Conservation (phyloP, 2,329 filamentous ascomycete species). For the Sphaerulina musiva region DNA sequence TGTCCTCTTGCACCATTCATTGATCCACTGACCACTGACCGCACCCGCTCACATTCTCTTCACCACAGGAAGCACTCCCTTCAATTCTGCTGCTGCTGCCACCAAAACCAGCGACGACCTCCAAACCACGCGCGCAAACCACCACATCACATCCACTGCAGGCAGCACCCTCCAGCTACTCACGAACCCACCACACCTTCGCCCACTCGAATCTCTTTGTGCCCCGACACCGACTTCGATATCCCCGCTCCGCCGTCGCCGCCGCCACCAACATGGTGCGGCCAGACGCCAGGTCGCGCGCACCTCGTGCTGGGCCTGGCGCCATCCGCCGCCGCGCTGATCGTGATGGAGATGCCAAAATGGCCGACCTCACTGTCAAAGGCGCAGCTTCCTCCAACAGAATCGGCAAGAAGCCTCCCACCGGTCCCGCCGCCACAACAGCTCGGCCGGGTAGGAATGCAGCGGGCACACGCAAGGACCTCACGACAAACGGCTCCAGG, state of each 20-base stretch:
- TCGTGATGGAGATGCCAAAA: conserved; percentile 56
- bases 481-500: conserved; percentile 23
- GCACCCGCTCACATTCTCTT: no score
- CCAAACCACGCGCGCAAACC: no score
- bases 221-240: neutral
- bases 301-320: neutral
- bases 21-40: no score
- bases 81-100: no score
- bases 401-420: conserved; percentile 26
- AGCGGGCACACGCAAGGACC: conserved; percentile 13
- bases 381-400: conserved; percentile 21
- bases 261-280: conserved; percentile 9
- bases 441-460: conserved; percentile 18
- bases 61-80: no score
- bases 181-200: no score
- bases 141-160: no score
- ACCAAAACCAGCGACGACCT: no score
- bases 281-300: conserved; percentile 8
- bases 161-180: no score
- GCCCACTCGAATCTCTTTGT: no score
- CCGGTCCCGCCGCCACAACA: conserved; percentile 10
- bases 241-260: neutral
- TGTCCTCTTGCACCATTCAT: no score
- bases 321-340: conserved; percentile 36
- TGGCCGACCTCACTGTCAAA: conserved; percentile 41